Base-by-base conservation (phyloP, 1,284 basidiomycete genomes). In the Moesziomyces sp. region DNA sequence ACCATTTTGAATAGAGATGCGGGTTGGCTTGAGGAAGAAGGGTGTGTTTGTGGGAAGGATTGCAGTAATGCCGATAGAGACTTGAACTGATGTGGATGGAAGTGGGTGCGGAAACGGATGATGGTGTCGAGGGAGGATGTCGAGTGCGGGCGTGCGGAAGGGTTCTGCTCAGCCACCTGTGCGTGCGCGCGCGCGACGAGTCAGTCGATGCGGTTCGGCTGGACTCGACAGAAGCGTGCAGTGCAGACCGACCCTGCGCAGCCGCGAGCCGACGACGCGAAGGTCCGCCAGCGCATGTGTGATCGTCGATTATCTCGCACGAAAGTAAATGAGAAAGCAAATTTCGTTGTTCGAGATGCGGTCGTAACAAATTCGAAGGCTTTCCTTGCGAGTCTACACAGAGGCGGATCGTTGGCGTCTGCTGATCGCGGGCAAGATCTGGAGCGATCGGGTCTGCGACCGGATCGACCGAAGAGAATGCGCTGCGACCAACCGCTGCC, bases 1-100 rank as follows among this genome's bases (percentile, higher is more conserved):
- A 68, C 65, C 65, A 68, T 68, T 51, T 58, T 68, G 59, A 6
- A 50, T 24, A 40, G n/a, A 9, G 18, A 18, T 46, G 45, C 30
- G 19, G 14, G 35, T 19, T 43, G 46, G 58, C 52, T 58, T 58
- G 57, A 52, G 30, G 34, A 19, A 28, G 18, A 23, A 46, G n/a
- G 48, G 46, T 30, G 53, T 35, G 38, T 19, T 24, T 23, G 14
- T 26, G 21, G 8, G 28, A 30, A 35, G 10, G 38, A 4, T 46
- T 11, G 21, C 21, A 21, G 21, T 21, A 6, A 21, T 38, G 46
- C 19, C 16, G 24, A 28, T 21, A 11, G 5, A 19, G 16, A 28
- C 26, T 30, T 34, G 42, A 38, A 28, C 13, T 21, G 18, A 28
- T 26, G 44, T 10, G 44, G 23, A 45, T 45, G 44, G 45, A 26